Evolutionary conservation across 306 rosid species (phyloP), one percentile per base, ranked within the genome.

Genomic region (Benincasa hispida): DNA sequence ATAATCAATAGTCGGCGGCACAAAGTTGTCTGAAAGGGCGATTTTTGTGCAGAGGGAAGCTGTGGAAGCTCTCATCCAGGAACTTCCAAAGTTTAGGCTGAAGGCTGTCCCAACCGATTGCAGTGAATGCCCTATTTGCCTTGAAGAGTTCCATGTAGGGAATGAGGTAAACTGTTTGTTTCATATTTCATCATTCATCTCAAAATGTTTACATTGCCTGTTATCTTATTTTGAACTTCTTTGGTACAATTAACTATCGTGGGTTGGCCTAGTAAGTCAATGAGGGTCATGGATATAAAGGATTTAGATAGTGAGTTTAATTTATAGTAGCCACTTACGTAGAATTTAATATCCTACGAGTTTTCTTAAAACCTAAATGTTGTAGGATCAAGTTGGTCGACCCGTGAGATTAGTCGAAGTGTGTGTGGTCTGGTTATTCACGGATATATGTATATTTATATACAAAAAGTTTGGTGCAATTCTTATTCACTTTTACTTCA

Each of bases 41-140:
- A 78, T 68, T 58, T 78, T 24, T 17, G 24, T 47, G 8, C 91
- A 94, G 99, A 90, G 93, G 81, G 99, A 94, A 88, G 99, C 99
- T 30, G 99, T 94, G n/a, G 99, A 94, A 89, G 99, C 99, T 76
- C 91, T 94, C 77, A 92, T 94, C 83, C 97, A 94, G 91, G 99
- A 94, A 82, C 96, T 94, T 56, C 99, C 99, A 0, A 94, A 92
- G 89, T 94, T 94, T 86, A 82, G 90, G 83, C 81, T 94, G 75
- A 94, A 94, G 88, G 95, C 99, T 67, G 99, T 94, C 79, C 97
- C 97, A 65, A 92, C 97, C 10, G 99, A 94, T 83, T 94, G 99
- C 84, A 90, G 92, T 54, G 99, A 94, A 84, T 94, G 99, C 78
- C 99, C 96, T 65, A 90, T 94, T 84, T 94, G 99, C 88, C 85